phyloP scores from a whole-genome alignment of 75 land plant genomes.

The Larix kaempferi region DNA sequence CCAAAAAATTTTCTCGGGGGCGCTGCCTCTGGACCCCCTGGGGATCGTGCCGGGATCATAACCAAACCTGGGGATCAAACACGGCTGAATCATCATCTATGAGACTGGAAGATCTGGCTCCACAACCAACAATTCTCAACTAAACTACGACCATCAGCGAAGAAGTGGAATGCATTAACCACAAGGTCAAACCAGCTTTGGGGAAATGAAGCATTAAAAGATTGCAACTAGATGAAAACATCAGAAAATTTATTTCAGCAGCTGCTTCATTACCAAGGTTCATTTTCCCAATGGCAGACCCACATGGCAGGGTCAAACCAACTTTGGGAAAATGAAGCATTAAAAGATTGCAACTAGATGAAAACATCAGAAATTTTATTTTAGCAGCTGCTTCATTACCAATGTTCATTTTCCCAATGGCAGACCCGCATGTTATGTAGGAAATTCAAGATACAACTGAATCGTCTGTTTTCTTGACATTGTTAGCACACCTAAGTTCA shows the following conservation, averaged over 20 bases:
- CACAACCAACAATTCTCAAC: too few species aligned
- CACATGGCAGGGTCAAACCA: too few species aligned
- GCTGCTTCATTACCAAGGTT: neutral
- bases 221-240: neutral
- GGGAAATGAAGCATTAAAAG: neutral
- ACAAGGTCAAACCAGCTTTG: neutral
- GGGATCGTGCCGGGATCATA: too few species aligned
- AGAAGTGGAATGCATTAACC: neutral
- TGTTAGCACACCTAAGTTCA: neutral
- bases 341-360: neutral
- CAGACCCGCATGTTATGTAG: neutral
- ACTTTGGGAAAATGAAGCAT: neutral
- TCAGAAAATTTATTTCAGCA: neutral
- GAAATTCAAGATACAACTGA: conserved; percentile 3
- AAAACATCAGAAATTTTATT: neutral
- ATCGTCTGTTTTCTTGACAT: neutral
- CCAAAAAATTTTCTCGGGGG: too few species aligned
- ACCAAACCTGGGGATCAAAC: too few species aligned
- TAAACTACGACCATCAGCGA: neutral
- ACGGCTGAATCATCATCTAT: too few species aligned
- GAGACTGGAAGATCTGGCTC: too few species aligned
- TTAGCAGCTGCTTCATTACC: neutral
- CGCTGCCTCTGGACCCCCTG: too few species aligned
- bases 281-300: conserved; percentile 6
- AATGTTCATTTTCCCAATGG: neutral